phyloP scores from a whole-genome alignment of 768 basidiomycete species.

The Lanmaoa pseudosensibilis region DNA sequence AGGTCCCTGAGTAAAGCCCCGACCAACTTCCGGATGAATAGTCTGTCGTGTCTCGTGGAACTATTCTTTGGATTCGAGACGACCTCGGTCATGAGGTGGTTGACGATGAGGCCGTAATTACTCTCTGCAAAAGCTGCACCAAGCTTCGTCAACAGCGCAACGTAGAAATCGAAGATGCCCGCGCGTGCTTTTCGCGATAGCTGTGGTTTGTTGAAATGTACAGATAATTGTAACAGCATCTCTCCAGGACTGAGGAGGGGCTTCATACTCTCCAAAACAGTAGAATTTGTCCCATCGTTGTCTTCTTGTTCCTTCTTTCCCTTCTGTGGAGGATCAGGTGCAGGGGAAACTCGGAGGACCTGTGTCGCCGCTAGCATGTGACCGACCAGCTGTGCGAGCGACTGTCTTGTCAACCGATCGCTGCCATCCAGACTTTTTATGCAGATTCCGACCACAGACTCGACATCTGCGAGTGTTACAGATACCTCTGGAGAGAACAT shows the following conservation, averaged over 20 bases:
- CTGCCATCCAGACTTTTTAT: constrained; percentile 76
- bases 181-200: constrained; percentile 70
- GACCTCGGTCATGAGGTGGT: constrained; percentile 78
- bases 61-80: constrained; percentile 58
- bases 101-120: constrained; percentile 77
- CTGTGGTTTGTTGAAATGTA: constrained; percentile 75
- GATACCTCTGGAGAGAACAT: constrained; percentile 60
- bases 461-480: constrained; percentile 69
- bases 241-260: constrained; percentile 71
- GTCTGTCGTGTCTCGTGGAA: constrained; percentile 66
- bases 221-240: constrained; percentile 81
- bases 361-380: constrained; percentile 86
- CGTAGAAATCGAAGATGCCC: constrained; percentile 88
- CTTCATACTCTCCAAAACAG: constrained; percentile 56
- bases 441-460: constrained; percentile 65
- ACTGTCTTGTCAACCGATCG: constrained; percentile 80
- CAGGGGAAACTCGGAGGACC: constrained; percentile 51
- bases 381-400: constrained; percentile 78
- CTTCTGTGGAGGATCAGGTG: constrained; percentile 53
- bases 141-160: constrained; percentile 70
- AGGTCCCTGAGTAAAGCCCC: constrained; percentile 81
- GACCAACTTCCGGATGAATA: constrained; percentile 71
- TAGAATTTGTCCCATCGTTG: constrained; percentile 52
- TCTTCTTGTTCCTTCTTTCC: constrained; percentile 62
- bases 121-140: constrained; percentile 77